Percentiles rank a stretch among this genome's conserved stretches.
Evolutionary conservation across 805 yeast species (phyloP).

Genomic region (Vanderwaltozyma yarrowii): DNA sequence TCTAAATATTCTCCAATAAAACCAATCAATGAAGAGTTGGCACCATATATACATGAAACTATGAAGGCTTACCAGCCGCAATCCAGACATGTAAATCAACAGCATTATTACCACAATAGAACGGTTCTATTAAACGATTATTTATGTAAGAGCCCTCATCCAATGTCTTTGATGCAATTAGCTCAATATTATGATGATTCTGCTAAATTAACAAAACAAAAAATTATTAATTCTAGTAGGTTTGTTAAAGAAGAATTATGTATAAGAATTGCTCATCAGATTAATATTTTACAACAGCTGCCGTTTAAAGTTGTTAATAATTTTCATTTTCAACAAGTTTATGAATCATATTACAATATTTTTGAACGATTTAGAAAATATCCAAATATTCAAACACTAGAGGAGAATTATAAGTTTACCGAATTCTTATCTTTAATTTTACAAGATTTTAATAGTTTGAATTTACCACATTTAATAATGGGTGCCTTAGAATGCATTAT

Average conservation of each 20-base stretch:
- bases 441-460: constrained; percentile 65
- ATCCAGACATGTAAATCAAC: constrained; percentile 43
- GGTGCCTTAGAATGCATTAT: constrained; percentile 80
- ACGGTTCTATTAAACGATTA: constrained; percentile 21
- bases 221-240: constrained; percentile 73
- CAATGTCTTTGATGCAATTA: constrained; percentile 80
- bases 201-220: constrained; percentile 55
- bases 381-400: constrained; percentile 53
- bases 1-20: constrained; percentile 27
- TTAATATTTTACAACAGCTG: constrained; percentile 66
- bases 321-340: constrained; percentile 76
- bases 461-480: constrained; percentile 83
- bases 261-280: constrained; percentile 69
- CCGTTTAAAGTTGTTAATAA: constrained; percentile 82
- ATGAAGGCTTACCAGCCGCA: constrained; percentile 32
- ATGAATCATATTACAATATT: constrained; percentile 80
- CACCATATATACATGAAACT: constrained; percentile 28
- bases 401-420: constrained; percentile 71
- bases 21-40: constrained; percentile 26
- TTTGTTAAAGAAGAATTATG: constrained; percentile 83
- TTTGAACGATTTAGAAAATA: constrained; percentile 76
- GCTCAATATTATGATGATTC: constrained; percentile 73
- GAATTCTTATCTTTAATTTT: constrained; percentile 50
- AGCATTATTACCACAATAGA: constrained; percentile 68
- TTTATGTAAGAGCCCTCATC: constrained; percentile 57